Evolutionary conservation across 2,329 filamentous ascomycete genomes (phyloP).

Genomic region (Penicillium sp.): DNA sequence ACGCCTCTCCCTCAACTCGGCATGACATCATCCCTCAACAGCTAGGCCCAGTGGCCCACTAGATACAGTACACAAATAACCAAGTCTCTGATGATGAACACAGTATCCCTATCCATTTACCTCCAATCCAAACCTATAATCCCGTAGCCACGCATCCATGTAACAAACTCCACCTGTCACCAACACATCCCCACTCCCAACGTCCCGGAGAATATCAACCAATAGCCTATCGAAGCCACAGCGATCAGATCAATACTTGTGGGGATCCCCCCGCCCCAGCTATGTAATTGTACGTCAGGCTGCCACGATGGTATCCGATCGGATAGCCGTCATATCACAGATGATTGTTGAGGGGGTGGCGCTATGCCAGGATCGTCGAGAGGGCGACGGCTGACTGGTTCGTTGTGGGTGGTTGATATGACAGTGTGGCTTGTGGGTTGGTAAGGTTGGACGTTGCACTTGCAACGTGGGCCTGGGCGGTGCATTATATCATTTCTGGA

Average conservation of each 20-base stretch:
- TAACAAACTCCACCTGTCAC: background rate
- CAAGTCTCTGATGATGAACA: background rate
- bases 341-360: background rate
- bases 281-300: constrained; percentile 25
- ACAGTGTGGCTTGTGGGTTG: constrained; percentile 13
- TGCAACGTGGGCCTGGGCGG: background rate
- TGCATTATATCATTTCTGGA: constrained; percentile 21
- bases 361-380: background rate
- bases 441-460: constrained; percentile 1
- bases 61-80: background rate
- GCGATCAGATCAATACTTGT: constrained; percentile 10
- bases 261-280: background rate
- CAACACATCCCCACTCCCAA: background rate
- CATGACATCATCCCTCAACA: constrained; percentile 20
- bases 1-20: background rate
- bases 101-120: background rate
- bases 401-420: constrained; percentile 5
- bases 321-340: background rate
- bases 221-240: background rate
- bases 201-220: constrained; percentile 6
- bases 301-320: background rate
- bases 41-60: constrained; percentile 1
- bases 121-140: constrained; percentile 2
- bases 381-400: background rate
- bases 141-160: constrained; percentile 1